Evolutionary conservation across 345 rosid species (phyloP).

Genomic region (Eucalyptus pauciflora): DNA sequence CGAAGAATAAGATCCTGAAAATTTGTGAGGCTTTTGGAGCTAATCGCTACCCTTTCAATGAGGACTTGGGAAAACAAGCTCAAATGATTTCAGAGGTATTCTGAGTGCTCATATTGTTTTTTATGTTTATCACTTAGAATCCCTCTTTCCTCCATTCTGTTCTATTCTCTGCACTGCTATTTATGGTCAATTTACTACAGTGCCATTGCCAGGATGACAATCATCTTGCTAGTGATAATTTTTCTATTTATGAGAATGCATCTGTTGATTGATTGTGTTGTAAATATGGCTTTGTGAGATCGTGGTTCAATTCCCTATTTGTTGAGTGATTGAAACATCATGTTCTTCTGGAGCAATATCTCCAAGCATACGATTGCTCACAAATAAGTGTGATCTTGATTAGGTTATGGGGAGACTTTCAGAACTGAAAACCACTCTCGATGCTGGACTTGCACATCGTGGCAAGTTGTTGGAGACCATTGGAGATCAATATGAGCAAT

Average conservation of each 20-base stretch:
- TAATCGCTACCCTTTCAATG: conserved; percentile 83
- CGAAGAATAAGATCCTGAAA: conserved; percentile 77
- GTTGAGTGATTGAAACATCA: not conserved
- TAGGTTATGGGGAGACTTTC: conserved; percentile 64
- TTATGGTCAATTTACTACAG: not conserved
- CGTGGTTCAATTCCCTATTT: not conserved
- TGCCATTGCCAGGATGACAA: not conserved
- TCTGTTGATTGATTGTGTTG: not conserved
- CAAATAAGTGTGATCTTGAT: not conserved
- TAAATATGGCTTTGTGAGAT: not conserved
- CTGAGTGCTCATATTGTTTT: not conserved
- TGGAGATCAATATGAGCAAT: conserved; percentile 69
- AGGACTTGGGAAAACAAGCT: conserved; percentile 64
- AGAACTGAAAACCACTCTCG: conserved; percentile 71
- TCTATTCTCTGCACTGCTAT: not conserved
- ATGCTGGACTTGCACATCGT: conserved; percentile 59
- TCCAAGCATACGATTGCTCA: not conserved
- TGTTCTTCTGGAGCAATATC: not conserved
- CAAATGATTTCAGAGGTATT: conserved; percentile 59
- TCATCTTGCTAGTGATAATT: not conserved
- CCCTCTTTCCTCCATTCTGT: not conserved
- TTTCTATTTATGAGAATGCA: not conserved
- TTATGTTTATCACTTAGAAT: not conserved
- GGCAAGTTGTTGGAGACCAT: conserved; percentile 55
- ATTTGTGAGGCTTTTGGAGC: conserved; percentile 99